A percentile compares a stretch with the other conserved stretches of the same genome.
phyloP scores from a whole-genome alignment of 2,329 filamentous ascomycete genomes.

The Aaosphaeria arxii region DNA sequence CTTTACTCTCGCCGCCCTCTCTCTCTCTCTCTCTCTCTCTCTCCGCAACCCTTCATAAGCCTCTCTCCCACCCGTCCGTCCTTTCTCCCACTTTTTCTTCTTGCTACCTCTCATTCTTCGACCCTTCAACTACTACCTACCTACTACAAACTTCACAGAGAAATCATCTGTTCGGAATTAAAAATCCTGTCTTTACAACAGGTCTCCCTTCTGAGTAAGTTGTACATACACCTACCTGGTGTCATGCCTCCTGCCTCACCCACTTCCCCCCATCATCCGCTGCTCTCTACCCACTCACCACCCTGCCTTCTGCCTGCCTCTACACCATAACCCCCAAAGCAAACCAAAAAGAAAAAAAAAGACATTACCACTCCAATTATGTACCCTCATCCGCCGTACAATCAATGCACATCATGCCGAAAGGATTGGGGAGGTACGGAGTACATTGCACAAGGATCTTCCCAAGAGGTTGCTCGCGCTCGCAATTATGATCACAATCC shows the following conservation, averaged over 20 bases:
- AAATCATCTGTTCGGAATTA: no score
- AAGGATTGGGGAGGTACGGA: no score
- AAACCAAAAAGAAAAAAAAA: no score
- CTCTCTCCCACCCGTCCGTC: constrained; percentile 19
- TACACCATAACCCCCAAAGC: constrained; percentile 1
- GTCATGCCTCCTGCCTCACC: no score
- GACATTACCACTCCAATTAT: neutral
- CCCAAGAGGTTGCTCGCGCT: constrained; percentile 13
- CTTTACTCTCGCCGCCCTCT: constrained; percentile 9
- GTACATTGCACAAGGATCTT: constrained; percentile 13
- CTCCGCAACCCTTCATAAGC: constrained; percentile 30
- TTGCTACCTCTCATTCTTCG: neutral
- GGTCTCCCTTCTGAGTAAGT: constrained; percentile 22
- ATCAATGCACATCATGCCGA: no score
- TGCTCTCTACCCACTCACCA: constrained; percentile 6
- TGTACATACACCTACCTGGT: neutral
- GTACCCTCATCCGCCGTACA: no score
- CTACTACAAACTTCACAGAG: no score
- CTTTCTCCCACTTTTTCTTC: constrained; percentile 9
- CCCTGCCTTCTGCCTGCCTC: constrained; percentile 8
- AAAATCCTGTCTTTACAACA: no score
- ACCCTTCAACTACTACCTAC: constrained; percentile 6
- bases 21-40: constrained; percentile 11
- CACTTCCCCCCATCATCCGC: neutral
- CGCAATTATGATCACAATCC: constrained; percentile 16